Conservation (phyloP, 805 yeast genomes). For the Tanozyma kutaoensis region DNA sequence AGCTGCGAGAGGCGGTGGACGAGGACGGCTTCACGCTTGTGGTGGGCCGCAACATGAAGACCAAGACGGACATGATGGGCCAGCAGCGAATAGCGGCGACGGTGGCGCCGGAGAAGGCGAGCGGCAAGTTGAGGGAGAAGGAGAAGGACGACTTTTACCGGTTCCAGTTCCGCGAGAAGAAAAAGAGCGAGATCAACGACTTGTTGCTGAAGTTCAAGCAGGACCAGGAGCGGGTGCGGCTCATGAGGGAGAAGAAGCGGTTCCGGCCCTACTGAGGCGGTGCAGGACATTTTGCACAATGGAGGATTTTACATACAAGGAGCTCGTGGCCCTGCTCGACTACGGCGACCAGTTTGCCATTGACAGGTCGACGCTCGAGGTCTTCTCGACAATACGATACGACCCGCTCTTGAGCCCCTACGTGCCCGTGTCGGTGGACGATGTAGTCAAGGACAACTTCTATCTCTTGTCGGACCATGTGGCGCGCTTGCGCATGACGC, state of each 20-base stretch:
- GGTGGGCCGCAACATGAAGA: slow-evolving; percentile 75
- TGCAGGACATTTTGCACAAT: too few relatives aligned
- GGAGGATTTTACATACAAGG: too few relatives aligned
- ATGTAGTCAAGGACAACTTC: slow-evolving; percentile 25
- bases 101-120: slow-evolving; percentile 21
- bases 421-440: slow-evolving; percentile 12
- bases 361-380: slow-evolving; percentile 19
- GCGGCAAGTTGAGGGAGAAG: slow-evolving; percentile 45
- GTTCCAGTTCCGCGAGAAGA: slow-evolving; percentile 88
- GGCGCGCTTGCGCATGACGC: slow-evolving; percentile 40
- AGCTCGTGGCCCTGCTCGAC: background rate
- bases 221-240: slow-evolving; percentile 76
- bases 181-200: slow-evolving; percentile 86
- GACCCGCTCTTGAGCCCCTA: slow-evolving; percentile 40
- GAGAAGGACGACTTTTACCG: slow-evolving; percentile 89
- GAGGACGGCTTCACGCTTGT: slow-evolving; percentile 92
- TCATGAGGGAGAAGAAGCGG: slow-evolving; percentile 67
- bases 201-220: slow-evolving; percentile 71
- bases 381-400: slow-evolving; percentile 63
- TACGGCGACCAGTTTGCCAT: background rate
- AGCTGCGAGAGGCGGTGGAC: slow-evolving; percentile 51
- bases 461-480: slow-evolving; percentile 55
- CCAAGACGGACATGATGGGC: slow-evolving; percentile 59
- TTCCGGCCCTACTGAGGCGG: slow-evolving; percentile 66
- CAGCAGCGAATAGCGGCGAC: slow-evolving; percentile 23